Evolutionary conservation across 2,329 filamentous ascomycete genomes (phyloP), one percentile per base, ranked within the genome.

Genomic region (Shiraia bambusicola): DNA sequence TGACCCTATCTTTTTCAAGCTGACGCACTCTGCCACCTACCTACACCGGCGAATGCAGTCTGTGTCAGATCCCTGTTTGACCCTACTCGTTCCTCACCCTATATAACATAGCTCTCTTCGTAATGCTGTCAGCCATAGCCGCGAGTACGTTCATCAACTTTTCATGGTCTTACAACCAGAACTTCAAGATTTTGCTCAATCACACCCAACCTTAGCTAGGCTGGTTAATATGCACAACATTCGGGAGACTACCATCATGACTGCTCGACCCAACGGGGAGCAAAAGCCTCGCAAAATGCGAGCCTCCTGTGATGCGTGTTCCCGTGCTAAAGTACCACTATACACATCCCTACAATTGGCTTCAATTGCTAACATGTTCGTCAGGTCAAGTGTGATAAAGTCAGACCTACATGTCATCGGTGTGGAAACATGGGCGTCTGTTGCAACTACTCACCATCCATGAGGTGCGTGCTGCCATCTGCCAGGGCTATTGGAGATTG

Each of bases 361-460:
- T n/a, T 13, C n/a, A 0, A 2, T 17, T 16, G 13, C 42, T 60
- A 34, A 60, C 19, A 9, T 19, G 6, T 24, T 15, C 10, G 6
- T 7, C 25, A 61, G 56, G 65, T 68, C 50, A 67, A 66, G 48
- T 68, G 65, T 34, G 63, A 68, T 37, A 68, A 68, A 47, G 58
- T 67, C 10, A 52, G 65, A 25, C 65, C 65, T 26, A 65, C 59
- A 28, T 68, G 65, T 42, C 63, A 68, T 37, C 57, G 65, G 12
- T 68, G 65, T 29, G 54, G 61, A 4, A 68, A 63, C 36, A 67
- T 68, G 59, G 58, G 54, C 28, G 61, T 68, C n/a, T 66, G 65
- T 50, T 68, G 65, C 50, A 67, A 68, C 42, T 68, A 68, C 53
- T 68, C 65, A 26, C 65, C 63, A 6, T 68, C 65, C 10, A 68